Evolutionary conservation across 2,329 filamentous ascomycete genomes (phyloP).

Genomic region (Phialemonium atrogriseum): DNA sequence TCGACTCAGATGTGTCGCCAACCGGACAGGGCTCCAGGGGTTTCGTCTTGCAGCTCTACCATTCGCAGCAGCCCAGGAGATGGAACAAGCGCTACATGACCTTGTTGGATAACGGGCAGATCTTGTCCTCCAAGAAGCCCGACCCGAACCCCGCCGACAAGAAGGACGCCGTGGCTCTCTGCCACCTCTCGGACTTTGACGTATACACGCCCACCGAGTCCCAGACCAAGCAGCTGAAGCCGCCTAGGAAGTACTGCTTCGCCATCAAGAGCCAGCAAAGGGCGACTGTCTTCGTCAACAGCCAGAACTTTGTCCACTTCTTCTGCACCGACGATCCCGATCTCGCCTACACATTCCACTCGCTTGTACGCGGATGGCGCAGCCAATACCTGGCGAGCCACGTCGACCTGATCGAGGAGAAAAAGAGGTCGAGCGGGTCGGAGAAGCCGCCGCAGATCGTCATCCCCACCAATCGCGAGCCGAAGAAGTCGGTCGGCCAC

Average conservation of each 20-base stretch:
- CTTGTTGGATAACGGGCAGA: conserved; percentile 64
- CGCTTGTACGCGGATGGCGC: conserved; percentile 70
- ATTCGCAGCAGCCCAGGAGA: conserved; percentile 73
- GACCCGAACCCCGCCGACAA: conserved; percentile 53
- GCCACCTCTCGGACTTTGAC: conserved; percentile 86
- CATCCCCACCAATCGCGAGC: conserved; percentile 14
- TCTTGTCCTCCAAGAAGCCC: conserved; percentile 60
- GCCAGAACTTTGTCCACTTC: conserved; percentile 84
- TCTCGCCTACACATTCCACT: conserved; percentile 61
- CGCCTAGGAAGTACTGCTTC: conserved; percentile 78
- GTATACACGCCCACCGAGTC: conserved; percentile 70
- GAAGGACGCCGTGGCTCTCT: conserved; percentile 61
- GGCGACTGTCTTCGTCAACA: conserved; percentile 71
- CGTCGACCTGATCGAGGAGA: conserved; percentile 34
- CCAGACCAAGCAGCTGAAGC: conserved; percentile 64
- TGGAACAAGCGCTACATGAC: conserved; percentile 84
- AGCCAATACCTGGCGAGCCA: conserved; percentile 85
- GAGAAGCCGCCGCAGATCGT: conserved; percentile 21
- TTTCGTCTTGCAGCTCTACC: conserved; percentile 63
- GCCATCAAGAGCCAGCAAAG: conserved; percentile 92
- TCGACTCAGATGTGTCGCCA: conserved; percentile 58
- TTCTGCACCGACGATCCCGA: conserved; percentile 71
- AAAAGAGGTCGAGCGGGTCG: conserved; percentile 18
- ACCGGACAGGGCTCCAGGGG: conserved; percentile 53
- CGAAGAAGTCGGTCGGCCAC: conserved; percentile 21